Percentiles rank a stretch among this genome's conserved stretches.
Conservation (phyloP, 306 rosid genomes). For the Vicia faba region DNA sequence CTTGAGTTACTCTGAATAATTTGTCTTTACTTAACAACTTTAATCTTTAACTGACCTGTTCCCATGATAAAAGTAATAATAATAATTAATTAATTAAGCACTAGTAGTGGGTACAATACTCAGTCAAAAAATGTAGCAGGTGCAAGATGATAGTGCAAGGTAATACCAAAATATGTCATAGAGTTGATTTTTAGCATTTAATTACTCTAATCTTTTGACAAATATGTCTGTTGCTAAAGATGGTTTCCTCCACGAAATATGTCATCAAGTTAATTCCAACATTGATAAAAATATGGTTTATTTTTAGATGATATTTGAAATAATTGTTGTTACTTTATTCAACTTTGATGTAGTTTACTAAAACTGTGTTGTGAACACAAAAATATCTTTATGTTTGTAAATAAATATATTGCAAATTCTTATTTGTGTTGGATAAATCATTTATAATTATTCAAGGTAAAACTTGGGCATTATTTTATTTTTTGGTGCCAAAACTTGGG, state of each 20-base stretch:
- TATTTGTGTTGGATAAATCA: too few relatives aligned
- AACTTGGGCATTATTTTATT: too few relatives aligned
- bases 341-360: too few relatives aligned
- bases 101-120: conserved; percentile 23
- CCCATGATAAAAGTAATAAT: conserved; percentile 15
- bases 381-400: too few relatives aligned
- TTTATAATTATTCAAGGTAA: too few relatives aligned
- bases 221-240: conserved; percentile 7
- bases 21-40: conserved; percentile 18
- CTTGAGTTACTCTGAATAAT: too few relatives aligned
- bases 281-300: background rate
- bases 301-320: too few relatives aligned
- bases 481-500: too few relatives aligned
- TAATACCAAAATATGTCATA: background rate
- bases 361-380: too few relatives aligned
- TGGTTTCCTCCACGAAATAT: conserved; percentile 22
- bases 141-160: background rate
- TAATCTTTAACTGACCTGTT: background rate
- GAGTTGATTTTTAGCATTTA: conserved; percentile 2
- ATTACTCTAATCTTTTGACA: conserved; percentile 11
- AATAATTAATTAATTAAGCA: background rate
- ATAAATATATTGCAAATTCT: too few relatives aligned
- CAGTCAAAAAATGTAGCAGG: background rate
- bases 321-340: too few relatives aligned
- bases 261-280: background rate